These are phyloP conservation scores for Biancaea sappan DNA, from an alignment of 306 rosid genomes.

Conservation along the genomic window DNA sequence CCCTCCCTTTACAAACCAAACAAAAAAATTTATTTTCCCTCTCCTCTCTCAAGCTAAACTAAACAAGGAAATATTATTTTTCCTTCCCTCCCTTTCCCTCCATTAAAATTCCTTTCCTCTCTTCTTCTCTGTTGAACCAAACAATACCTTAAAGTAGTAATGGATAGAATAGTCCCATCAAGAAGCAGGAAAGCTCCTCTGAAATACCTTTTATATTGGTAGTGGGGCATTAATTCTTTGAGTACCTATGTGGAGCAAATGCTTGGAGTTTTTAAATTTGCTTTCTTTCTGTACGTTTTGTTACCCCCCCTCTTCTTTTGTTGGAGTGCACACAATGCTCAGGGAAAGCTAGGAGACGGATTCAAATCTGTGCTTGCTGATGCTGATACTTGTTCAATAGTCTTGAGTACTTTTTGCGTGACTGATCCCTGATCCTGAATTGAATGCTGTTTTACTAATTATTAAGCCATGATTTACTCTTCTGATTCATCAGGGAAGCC, in stretches of 20 bases:
- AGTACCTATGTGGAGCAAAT: slow-evolving; percentile 5
- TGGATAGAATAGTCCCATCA: not conserved
- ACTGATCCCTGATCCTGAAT: slow-evolving; percentile 8
- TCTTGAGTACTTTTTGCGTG: slow-evolving; percentile 15
- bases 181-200: not conserved
- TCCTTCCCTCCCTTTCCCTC: too few relatives aligned
- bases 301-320: too few relatives aligned
- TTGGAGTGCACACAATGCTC: too few relatives aligned
- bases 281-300: too few relatives aligned
- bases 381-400: slow-evolving; percentile 4
- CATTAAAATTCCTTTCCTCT: too few relatives aligned
- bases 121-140: too few relatives aligned
- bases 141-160: not conserved
- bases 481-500: slow-evolving; percentile 46
- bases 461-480: slow-evolving; percentile 3
- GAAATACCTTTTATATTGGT: not conserved
- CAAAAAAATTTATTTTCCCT: too few relatives aligned
- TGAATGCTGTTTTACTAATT: not conserved
- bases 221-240: not conserved
- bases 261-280: not conserved
- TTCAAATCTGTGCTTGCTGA: not conserved
- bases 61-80: too few relatives aligned
- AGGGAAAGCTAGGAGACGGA: too few relatives aligned
- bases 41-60: too few relatives aligned
- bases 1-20: too few relatives aligned